Conservation (phyloP, 2,329 filamentous ascomycete species). For the Exophiala phaeomuriformis region DNA sequence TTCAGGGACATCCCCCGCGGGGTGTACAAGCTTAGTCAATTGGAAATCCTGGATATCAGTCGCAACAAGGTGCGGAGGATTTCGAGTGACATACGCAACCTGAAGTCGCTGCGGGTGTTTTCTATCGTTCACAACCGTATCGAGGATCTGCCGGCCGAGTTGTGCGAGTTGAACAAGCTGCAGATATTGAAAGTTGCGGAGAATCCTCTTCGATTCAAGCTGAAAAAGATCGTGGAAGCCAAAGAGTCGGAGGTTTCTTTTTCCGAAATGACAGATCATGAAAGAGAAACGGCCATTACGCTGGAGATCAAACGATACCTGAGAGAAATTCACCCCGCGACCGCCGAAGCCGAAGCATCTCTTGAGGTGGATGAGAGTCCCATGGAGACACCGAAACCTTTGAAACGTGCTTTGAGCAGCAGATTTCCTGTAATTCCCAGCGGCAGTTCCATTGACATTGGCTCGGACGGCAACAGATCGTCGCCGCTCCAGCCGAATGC, state of each 20-base stretch:
- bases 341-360: conserved; percentile 40
- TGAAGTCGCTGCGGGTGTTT: conserved; percentile 81
- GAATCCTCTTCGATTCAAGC: conserved; percentile 76
- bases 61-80: conserved; percentile 74
- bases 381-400: conserved; percentile 68
- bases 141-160: conserved; percentile 69
- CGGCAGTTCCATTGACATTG: conserved; percentile 50
- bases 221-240: conserved; percentile 59
- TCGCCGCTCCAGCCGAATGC: conserved; percentile 41
- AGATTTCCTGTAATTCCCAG: conserved; percentile 57
- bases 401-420: conserved; percentile 48
- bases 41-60: conserved; percentile 89
- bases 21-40: conserved; percentile 72
- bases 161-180: conserved; percentile 83
- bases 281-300: conserved; percentile 54
- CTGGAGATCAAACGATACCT: conserved; percentile 55
- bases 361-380: conserved; percentile 59
- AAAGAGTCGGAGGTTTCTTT: conserved; percentile 58
- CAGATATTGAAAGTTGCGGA: conserved; percentile 85
- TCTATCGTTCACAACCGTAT: conserved; percentile 83
- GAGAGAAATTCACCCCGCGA: conserved; percentile 39
- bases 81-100: conserved; percentile 68
- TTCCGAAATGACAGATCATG: conserved; percentile 49
- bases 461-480: conserved; percentile 19
- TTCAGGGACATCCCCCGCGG: conserved; percentile 56